Percentiles rank a stretch among this genome's conserved stretches.
phyloP scores from a whole-genome alignment of 768 basidiomycete species.

The Gloeophyllum trabeum region DNA sequence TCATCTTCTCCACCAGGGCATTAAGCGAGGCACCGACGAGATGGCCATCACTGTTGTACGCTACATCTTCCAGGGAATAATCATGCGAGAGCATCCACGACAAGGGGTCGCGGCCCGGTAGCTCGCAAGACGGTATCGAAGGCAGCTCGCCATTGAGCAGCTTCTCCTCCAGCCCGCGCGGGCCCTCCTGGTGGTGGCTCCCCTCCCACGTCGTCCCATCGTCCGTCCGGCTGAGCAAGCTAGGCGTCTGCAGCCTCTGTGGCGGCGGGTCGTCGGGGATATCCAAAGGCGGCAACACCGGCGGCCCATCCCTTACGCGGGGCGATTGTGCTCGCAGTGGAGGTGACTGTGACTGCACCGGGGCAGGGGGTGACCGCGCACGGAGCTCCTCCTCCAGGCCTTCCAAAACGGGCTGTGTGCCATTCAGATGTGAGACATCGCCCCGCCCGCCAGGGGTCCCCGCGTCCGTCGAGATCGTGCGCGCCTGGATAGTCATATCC shows the following conservation, averaged over 20 bases:
- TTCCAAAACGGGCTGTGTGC: too few relatives aligned
- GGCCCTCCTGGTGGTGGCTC: conserved; percentile 22
- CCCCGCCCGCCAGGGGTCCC: neutral
- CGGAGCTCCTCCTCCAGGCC: conserved; percentile 1
- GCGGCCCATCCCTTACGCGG: conserved; percentile 36
- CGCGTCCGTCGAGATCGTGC: conserved; percentile 18
- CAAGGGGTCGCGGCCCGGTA: conserved; percentile 27
- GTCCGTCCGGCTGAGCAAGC: conserved; percentile 32
- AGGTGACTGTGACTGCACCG: conserved; percentile 30
- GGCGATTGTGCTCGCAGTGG: too few relatives aligned
- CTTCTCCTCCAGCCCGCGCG: conserved; percentile 36
- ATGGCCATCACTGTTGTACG: conserved; percentile 83
- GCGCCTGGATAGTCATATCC: conserved; percentile 50
- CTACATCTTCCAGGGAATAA: conserved; percentile 73
- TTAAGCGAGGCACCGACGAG: conserved; percentile 85
- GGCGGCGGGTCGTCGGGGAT: conserved; percentile 22
- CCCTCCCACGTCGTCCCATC: conserved; percentile 54
- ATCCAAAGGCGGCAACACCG: conserved; percentile 21
- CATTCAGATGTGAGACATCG: neutral
- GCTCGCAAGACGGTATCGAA: conserved; percentile 28
- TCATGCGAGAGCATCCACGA: conserved; percentile 62
- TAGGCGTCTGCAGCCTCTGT: conserved; percentile 38
- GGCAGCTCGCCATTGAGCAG: conserved; percentile 42
- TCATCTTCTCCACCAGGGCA: conserved; percentile 94
- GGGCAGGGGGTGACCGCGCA: conserved; percentile 2